Base-by-base conservation (phyloP, 2,329 filamentous ascomycete species). In the Tolypocladium guangdongense region DNA sequence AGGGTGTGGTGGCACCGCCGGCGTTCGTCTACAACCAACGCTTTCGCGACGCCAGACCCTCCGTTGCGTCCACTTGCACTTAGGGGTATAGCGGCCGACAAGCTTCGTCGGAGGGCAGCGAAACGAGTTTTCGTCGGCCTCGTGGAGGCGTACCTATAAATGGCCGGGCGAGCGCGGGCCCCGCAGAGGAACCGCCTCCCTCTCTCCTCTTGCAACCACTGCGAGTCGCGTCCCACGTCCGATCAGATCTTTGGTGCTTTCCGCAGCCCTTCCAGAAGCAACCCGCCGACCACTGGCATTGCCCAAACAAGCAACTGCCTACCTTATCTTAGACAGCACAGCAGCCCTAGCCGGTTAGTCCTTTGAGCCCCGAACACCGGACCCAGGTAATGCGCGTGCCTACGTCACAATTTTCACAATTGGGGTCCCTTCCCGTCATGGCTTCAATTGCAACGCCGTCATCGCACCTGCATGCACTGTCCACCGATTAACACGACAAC, bases 21-120 rank as follows among this genome's bases (percentile, higher is more conserved):
- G 43, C 51, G 52, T 50, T 54, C 50, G 36, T 49, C 52, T 43
- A 49, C 56, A 46, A 48, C 43, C 50, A 57, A 57, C 51, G 30
- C 49, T 49, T 49, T 54, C 50, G 43, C 52, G 46, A 54, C 56
- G 51, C 50, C 52, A 49, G 43, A 49, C 55, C 55, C 45, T 54
- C 51, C 55, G 54, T 33, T 53, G 56, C 73, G 67, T 72, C 66
- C 66, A 78, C 75, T 74, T 79, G 76, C 76, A 76, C 76, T 78
- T 79, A 78, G 74, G 74, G 76, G 77, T 74, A 74, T 78, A 78
- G 76, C 66, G 62, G 60, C 59, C 55, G 52, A 41, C 53, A 56
- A 53, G 43, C 52, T 47, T 54, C 33, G 54, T 55, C 54, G 39
- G 48, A 47, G 33, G 30, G 39, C 8, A 52, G 14, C 24, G 36